Evolutionary conservation across 495 filamentous ascomycete species (phyloP), one percentile per base, ranked within the genome.

Genomic region (Corynascus novoguineensis): DNA sequence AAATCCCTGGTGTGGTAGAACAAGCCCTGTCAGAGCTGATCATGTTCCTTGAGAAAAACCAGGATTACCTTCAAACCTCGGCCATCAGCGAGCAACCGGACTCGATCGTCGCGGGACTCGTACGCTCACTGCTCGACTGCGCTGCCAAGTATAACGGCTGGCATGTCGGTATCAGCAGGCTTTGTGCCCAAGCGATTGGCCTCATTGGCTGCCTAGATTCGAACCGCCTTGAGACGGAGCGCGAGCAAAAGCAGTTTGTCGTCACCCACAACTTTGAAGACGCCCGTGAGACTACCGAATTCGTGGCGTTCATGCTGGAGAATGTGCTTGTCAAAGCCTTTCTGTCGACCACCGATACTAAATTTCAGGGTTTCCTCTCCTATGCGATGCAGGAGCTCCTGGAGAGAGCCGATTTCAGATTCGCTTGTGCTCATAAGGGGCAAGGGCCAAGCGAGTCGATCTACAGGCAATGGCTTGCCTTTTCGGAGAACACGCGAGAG

Each of bases 331-430:
- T 97, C 49, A 89, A 91, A 60, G 86, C 91, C 12, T 99, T 99
- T 66, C 74, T 92, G 32, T 92, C 91, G 3, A 86, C 88, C 10
- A 91, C 83, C 2, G 93, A 96, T 64, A 86, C 91, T 0, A 85
- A 84, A 64, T 80, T 88, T 17, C 92, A 96, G 66, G 89, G 90
- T 1, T 97, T 95, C 66, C 76, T 99, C 15, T 89, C 91, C 14
- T 97, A 85, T 67, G 87, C 85, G 3, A 96, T 97, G 86, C 93
- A 99, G 70, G 87, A 93, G 62, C 77, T 99, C 9, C 80, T 97
- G 9, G 85, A 83, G 52, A 82, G 85, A 57, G 85, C 85, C 64
- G 82, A 85, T 27, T 81, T 96, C 55, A 83, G 81, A 35, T 70
- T 73, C n/a, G 79, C 85, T 6, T 80, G 71, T 21, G 49, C 60